Evolutionary conservation across 148 eudicot genomes (phyloP), one percentile per base, ranked within the genome.

Genomic region (Rhododendron vialii): DNA sequence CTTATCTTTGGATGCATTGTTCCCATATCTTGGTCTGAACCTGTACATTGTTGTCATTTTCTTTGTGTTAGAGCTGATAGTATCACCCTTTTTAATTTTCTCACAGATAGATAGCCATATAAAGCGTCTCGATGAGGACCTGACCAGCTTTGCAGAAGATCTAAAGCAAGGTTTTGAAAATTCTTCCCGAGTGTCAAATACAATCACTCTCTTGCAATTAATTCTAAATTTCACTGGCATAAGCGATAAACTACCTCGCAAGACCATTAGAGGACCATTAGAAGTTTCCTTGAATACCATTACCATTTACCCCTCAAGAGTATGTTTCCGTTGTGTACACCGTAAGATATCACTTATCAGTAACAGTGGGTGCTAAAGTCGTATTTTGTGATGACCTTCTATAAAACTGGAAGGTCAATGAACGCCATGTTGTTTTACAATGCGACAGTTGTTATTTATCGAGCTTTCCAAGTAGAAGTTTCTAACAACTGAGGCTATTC

Each of bases 81-180:
- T 18, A 12, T 41, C 43, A 38, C 76, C 57, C 48, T 59, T 67
- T n/a, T 82, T 43, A 17, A 30, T 73, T 63, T 92, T 55, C 71
- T 88, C 87, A 86, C 96, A 96, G 99, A 94, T 97, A 91, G 99
- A 97, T 91, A 95, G 98, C 89, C 99, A 97, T 90, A 92, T 97
- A 88, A 97, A 93, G 85, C 98, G 99, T 67, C 93, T 97, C 48
- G 99, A 97, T 87, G 99, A 97, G 90, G 99, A 97, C 89, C 92
- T 97, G 87, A 93, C 92, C 93, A 90, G 94, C 92, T 97, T 97
- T 88, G 94, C 95, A 0, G 99, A 97, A 84, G 99, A 97, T 93
- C 91, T 97, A 73, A 97, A 97, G 89, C 99, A 97, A 93, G 99
- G 99, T 96, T 89, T 83, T 35, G 13, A 45, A 69, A 47, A 51